These are phyloP conservation scores for Trichosporon sp. DNA, from an alignment of 1,284 basidiomycete genomes.

Conservation along the genomic window DNA sequence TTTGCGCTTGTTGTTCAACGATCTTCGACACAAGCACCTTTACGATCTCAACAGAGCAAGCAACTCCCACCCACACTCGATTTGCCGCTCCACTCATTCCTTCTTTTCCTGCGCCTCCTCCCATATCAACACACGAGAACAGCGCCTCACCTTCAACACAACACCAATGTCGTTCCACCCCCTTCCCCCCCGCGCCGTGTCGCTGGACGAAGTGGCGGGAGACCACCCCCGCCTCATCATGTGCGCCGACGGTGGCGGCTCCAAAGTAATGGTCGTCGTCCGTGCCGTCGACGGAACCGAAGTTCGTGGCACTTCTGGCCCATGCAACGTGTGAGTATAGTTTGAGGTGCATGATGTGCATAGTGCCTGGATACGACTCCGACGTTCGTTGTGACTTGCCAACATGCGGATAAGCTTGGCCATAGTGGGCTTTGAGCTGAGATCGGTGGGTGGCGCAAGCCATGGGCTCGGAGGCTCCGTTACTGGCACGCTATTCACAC, in stretches of 20 bases:
- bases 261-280: constrained; percentile 40
- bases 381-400: neutral
- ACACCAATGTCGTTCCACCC: neutral
- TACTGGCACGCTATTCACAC: no score
- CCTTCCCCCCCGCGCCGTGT: neutral
- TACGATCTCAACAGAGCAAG: neutral
- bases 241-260: constrained; percentile 41
- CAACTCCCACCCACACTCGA: neutral
- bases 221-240: constrained; percentile 27
- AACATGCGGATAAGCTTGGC: neutral
- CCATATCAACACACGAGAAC: neutral
- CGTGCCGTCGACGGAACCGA: constrained; percentile 34
- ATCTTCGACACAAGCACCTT: neutral
- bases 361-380: neutral
- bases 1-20: neutral
- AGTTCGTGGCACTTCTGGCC: constrained; percentile 37
- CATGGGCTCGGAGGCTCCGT: no score
- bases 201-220: neutral
- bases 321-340: constrained; percentile 40
- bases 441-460: no score
- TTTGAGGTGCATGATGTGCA: neutral
- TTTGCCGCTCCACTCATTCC: neutral
- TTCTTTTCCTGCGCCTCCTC: neutral
- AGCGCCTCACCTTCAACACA: neutral
- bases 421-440: no score